phyloP scores from a whole-genome alignment of 352 stramenopile species.

The Pythium scleroteichum region DNA sequence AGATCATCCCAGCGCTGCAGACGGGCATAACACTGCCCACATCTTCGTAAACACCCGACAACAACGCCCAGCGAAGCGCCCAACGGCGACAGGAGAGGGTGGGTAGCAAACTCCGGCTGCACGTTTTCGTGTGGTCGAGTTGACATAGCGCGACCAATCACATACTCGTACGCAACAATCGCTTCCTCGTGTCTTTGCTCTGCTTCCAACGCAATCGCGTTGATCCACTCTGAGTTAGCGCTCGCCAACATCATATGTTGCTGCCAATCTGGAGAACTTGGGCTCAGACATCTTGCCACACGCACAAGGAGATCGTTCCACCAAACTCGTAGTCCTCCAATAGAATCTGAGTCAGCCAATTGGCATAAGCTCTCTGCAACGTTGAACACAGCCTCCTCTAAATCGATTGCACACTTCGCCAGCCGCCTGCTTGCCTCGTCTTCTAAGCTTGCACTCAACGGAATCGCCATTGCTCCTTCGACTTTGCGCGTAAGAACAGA shows the following conservation, averaged over 20 bases:
- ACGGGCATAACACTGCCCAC: constrained; percentile 15
- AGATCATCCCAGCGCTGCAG: constrained; percentile 15
- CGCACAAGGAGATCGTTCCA: constrained; percentile 17
- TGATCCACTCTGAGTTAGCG: constrained; percentile 11
- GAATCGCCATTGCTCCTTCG: constrained; percentile 9
- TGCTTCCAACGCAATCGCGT: constrained; percentile 19
- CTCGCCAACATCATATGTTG: constrained; percentile 6
- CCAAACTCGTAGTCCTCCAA: constrained; percentile 20
- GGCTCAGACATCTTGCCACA: neutral
- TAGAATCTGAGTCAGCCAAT: constrained; percentile 20
- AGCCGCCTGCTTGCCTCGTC: constrained; percentile 12
- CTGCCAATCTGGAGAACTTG: constrained; percentile 11
- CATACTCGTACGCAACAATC: constrained; percentile 7
- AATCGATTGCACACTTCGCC: constrained; percentile 15
- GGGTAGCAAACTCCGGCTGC: constrained; percentile 7
- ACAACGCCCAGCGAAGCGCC: constrained; percentile 15
- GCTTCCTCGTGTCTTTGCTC: constrained; percentile 29
- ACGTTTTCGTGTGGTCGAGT: neutral
- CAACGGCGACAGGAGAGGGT: constrained; percentile 14
- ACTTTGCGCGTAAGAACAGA: constrained; percentile 14
- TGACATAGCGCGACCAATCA: constrained; percentile 13
- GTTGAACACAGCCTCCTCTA: constrained; percentile 22
- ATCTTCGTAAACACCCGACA: constrained; percentile 18
- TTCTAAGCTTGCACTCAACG: neutral
- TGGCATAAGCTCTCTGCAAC: constrained; percentile 15